Conservation (phyloP, 306 rosid species). For the Quercus variabilis region DNA sequence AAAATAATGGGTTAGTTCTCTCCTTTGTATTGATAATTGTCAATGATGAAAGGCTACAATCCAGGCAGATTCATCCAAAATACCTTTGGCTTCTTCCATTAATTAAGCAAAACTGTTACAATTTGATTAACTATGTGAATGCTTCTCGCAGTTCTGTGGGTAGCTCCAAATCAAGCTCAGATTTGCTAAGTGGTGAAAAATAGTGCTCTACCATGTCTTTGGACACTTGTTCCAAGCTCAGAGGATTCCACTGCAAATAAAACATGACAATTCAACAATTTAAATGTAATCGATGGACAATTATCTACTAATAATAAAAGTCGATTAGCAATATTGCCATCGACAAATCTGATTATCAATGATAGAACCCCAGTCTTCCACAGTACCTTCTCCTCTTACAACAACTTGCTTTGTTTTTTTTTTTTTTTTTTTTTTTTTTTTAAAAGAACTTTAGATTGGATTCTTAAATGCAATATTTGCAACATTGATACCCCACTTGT, state of each 20-base stretch:
- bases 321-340: no score
- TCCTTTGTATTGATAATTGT: not conserved
- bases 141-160: constrained; percentile 35
- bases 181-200: constrained; percentile 55
- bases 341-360: no score
- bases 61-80: not conserved
- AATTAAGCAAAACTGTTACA: not conserved
- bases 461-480: no score
- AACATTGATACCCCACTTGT: no score
- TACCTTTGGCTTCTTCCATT: not conserved
- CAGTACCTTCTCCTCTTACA: no score
- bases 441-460: no score
- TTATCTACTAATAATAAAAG: no score
- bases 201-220: constrained; percentile 76
- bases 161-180: constrained; percentile 69
- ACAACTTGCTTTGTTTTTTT: no score
- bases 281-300: not conserved
- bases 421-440: no score
- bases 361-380: no score
- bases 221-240: constrained; percentile 73
- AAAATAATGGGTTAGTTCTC: not conserved
- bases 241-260: constrained; percentile 89
- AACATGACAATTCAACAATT: not conserved
- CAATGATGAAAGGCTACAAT: not conserved
- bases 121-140: no score